These are phyloP conservation scores for Sonneratia alba DNA, from an alignment of 345 rosid genomes.

Conservation along the genomic window DNA sequence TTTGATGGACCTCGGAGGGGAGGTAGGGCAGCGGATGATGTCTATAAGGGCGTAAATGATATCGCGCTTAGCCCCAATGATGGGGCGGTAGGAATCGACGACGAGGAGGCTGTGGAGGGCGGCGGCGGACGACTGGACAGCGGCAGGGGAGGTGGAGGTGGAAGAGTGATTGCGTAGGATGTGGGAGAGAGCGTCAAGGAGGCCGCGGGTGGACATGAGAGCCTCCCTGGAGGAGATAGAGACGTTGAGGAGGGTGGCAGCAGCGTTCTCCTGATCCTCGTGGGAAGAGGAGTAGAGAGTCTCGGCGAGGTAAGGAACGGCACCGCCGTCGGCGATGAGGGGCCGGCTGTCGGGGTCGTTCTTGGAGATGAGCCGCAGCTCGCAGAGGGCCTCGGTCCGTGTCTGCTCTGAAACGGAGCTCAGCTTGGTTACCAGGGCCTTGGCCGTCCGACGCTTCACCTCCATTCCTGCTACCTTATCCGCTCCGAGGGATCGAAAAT, in stretches of 20 bases:
- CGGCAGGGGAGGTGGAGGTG: slow-evolving; percentile 40
- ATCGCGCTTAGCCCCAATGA: slow-evolving; percentile 81
- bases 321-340: slow-evolving; percentile 63
- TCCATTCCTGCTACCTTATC: slow-evolving; percentile 32
- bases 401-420: slow-evolving; percentile 77
- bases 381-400: slow-evolving; percentile 58
- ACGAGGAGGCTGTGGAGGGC: slow-evolving; percentile 65
- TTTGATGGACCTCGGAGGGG: slow-evolving; percentile 66
- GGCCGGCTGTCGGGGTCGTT: slow-evolving; percentile 64
- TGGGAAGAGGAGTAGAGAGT: slow-evolving; percentile 61
- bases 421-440: slow-evolving; percentile 53
- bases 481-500: background rate
- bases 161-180: slow-evolving; percentile 54
- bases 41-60: slow-evolving; percentile 64
- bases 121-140: slow-evolving; percentile 82
- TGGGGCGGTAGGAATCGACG: slow-evolving; percentile 66
- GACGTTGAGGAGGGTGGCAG: slow-evolving; percentile 75
- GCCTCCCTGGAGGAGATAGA: slow-evolving; percentile 61
- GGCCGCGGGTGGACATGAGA: slow-evolving; percentile 73
- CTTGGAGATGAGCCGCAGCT: slow-evolving; percentile 67
- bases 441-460: slow-evolving; percentile 53
- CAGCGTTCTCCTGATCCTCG: slow-evolving; percentile 68
- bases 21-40: slow-evolving; percentile 33
- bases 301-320: slow-evolving; percentile 74
- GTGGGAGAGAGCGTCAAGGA: slow-evolving; percentile 84